Conservation (phyloP, 1,284 basidiomycete genomes). For the Ustilago sp. region DNA sequence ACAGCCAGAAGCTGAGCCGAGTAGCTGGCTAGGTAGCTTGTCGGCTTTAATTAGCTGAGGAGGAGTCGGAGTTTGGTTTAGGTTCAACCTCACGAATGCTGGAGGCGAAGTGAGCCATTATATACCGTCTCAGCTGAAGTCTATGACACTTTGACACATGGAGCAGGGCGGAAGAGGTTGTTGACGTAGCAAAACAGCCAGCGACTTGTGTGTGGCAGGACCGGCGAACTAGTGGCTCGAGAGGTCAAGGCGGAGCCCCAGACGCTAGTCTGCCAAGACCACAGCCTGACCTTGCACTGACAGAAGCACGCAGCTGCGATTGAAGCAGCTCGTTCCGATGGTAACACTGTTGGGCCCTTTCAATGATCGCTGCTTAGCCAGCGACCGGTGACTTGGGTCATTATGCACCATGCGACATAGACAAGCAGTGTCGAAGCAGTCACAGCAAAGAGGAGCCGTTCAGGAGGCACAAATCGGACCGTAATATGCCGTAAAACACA, state of each 20-base stretch:
- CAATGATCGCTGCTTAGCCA: neutral
- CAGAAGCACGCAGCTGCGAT: neutral
- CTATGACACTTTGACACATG: neutral
- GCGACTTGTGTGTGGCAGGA: neutral
- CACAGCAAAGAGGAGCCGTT: neutral
- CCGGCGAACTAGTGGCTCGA: neutral
- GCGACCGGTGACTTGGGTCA: neutral
- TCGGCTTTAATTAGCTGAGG: neutral
- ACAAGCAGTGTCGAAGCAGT: neutral
- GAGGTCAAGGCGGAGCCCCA: conserved; percentile 3
- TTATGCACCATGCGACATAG: neutral
- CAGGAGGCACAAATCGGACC: neutral
- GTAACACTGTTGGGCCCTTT: neutral
- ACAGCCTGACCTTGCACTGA: neutral
- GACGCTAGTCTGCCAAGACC: neutral
- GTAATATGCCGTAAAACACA: neutral
- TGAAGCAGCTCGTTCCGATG: neutral
- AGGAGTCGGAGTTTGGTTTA: neutral
- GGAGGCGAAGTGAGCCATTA: neutral
- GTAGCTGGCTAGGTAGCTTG: neutral
- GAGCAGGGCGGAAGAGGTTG: neutral
- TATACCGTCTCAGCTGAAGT: neutral
- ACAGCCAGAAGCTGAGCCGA: neutral
- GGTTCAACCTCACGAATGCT: neutral
- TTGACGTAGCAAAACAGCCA: neutral